phyloP scores from a whole-genome alignment of 2,329 filamentous ascomycete genomes.

The Talaromyces sp. region DNA sequence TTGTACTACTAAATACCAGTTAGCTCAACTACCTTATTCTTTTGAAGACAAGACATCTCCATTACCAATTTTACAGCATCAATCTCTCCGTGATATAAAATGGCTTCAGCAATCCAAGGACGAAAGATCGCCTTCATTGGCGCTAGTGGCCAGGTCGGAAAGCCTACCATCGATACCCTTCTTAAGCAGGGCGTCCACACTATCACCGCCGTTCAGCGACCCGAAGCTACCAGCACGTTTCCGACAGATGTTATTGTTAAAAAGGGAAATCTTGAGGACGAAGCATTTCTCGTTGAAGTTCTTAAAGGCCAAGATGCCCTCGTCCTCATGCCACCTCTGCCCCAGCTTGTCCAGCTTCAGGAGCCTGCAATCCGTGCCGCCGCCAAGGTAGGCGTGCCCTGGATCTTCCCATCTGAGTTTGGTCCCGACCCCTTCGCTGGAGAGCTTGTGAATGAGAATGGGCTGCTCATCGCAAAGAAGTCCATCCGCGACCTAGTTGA shows the following conservation, averaged over 20 bases:
- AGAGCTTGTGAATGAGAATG: conserved; percentile 32
- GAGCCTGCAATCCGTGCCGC: conserved; percentile 51
- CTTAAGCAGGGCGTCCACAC: conserved; percentile 49
- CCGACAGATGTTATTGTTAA: conserved; percentile 46
- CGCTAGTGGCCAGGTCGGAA: background rate
- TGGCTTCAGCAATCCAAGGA: background rate
- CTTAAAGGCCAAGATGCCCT: conserved; percentile 56
- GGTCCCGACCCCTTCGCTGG: conserved; percentile 31
- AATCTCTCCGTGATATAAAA: background rate
- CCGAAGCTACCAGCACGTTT: conserved; percentile 39
- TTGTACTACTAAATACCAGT: too few relatives aligned
- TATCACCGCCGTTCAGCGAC: conserved; percentile 52
- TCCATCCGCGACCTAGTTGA: conserved; percentile 30
- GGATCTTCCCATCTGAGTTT: conserved; percentile 54
- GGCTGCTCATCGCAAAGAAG: conserved; percentile 30
- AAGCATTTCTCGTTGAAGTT: conserved; percentile 46
- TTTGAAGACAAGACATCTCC: background rate
- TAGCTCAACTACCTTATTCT: background rate
- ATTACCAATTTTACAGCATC: background rate
- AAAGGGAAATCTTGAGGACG: conserved; percentile 49
- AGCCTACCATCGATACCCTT: conserved; percentile 27
- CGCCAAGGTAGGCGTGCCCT: conserved; percentile 53
- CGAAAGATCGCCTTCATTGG: background rate
- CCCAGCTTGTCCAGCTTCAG: conserved; percentile 46
- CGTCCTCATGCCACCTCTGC: conserved; percentile 52